Evolutionary conservation across 2,329 filamentous ascomycete genomes (phyloP).

Genomic region (Pseudogymnoascus sp.): DNA sequence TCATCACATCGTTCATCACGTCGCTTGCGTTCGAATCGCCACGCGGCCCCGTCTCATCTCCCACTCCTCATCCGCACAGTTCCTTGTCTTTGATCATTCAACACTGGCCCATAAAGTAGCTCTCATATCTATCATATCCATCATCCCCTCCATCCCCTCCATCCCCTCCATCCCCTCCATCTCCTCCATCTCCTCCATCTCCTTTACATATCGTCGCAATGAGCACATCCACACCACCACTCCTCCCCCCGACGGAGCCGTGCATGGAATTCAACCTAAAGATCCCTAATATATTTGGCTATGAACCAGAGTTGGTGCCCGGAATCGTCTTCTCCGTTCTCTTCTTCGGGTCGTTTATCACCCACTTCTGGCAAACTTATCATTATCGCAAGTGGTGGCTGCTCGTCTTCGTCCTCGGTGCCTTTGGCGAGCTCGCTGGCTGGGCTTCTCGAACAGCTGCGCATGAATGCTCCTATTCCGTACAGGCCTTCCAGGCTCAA

Average conservation of each 20-base stretch:
- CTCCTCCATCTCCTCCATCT: background rate
- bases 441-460: conserved; percentile 28
- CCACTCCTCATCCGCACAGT: background rate
- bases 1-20: background rate
- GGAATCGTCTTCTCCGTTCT: conserved; percentile 41
- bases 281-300: conserved; percentile 15
- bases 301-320: conserved; percentile 17
- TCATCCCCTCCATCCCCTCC: no score
- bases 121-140: background rate
- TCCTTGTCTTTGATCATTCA: background rate
- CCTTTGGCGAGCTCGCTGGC: conserved; percentile 33
- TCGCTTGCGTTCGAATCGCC: background rate
- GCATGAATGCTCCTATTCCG: conserved; percentile 25
- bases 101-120: background rate
- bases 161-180: background rate
- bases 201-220: background rate
- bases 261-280: background rate
- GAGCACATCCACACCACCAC: background rate
- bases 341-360: conserved; percentile 36
- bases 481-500: conserved; percentile 32
- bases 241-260: background rate
- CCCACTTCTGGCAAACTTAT: conserved; percentile 37
- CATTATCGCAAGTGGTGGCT: conserved; percentile 43
- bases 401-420: conserved; percentile 39
- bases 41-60: background rate